Base-by-base conservation (phyloP, 495 filamentous ascomycete species). In the Hyaloscypha bicolor region DNA sequence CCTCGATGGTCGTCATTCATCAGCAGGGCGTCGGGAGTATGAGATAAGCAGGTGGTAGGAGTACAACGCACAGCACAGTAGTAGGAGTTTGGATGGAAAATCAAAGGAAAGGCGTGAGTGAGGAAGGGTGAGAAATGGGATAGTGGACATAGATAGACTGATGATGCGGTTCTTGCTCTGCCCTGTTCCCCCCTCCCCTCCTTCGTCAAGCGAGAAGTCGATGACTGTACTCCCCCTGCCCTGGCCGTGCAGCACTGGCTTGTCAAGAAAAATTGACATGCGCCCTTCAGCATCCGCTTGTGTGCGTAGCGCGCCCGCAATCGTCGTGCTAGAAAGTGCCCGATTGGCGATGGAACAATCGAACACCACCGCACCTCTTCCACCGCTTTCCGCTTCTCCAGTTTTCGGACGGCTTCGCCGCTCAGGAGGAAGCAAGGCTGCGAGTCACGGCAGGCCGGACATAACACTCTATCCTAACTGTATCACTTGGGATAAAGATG, bases 1-100 rank as follows among this genome's bases (percentile, higher is more conserved):
- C 72, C 6, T 70, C n/a, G 25, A 73, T 71, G 2, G 72, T 73
- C n/a, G 72, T 71, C 69, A 73, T 73, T 65, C 60, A 71, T n/a
- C 53, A 25, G 53, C 8, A 73, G 69, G 68, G 69, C 72, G 59
- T 31, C 60, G 33, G 30, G 45, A 52, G 48, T 2, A 48, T 45
- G 32, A 29, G 37, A 33, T 3, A 25, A 22, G 29, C 5, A 48
- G 11, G 6, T 16, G 1, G 19, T 29, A 16, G 8, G 16, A 6
- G 6, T 9, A 4, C 5, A 5, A 12, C 19, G 30, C 6, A 32
- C 19, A 12, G 33, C 37, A 39, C 60, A 51, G 6, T 19, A 12
- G 6, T 35, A 14, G 57, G 0, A 51, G 48, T 56, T 56, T 29
- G 58, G 31, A 14, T 22, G 42, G 30, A 52, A 31, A 63, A 57